These are phyloP conservation scores for Cystobasidium slooffiae DNA, from an alignment of 1,284 basidiomycete genomes.

Conservation along the genomic window DNA sequence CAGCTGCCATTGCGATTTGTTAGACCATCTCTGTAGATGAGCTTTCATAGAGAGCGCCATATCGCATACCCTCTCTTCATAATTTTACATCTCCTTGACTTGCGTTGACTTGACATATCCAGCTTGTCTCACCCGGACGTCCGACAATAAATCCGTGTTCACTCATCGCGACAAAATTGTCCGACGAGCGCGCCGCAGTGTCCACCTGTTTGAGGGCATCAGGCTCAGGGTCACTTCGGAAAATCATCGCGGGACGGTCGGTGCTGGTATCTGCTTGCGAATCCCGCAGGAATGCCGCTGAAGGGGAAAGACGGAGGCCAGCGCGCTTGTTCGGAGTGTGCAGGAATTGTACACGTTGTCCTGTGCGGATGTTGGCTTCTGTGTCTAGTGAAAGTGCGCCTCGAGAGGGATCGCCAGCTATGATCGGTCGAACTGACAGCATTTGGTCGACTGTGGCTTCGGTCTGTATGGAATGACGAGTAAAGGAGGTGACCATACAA, in stretches of 20 bases:
- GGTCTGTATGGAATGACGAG: neutral
- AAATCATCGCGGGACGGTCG: constrained; percentile 5
- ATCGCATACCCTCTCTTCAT: neutral
- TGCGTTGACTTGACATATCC: constrained; percentile 38
- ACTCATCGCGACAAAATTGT: constrained; percentile 24
- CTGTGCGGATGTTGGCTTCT: constrained; percentile 32
- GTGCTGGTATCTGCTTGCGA: neutral
- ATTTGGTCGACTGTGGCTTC: constrained; percentile 30
- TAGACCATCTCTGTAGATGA: no score
- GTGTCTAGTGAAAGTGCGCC: constrained; percentile 44
- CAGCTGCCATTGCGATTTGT: no score
- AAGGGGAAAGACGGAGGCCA: neutral
- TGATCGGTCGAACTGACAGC: constrained; percentile 39
- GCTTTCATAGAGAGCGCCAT: neutral
- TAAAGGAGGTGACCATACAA: neutral
- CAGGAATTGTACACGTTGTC: constrained; percentile 40
- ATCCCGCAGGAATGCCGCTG: constrained; percentile 1
- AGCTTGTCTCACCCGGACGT: constrained; percentile 12
- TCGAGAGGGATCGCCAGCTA: constrained; percentile 41
- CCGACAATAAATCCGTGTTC: constrained; percentile 40
- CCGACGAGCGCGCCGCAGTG: neutral
- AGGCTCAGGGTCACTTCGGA: constrained; percentile 10
- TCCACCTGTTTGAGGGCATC: constrained; percentile 18
- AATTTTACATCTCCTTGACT: constrained; percentile 19
- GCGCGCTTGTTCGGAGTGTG: neutral